phyloP scores from a whole-genome alignment of 306 rosid species.

The Hippophae gyantsensis region DNA sequence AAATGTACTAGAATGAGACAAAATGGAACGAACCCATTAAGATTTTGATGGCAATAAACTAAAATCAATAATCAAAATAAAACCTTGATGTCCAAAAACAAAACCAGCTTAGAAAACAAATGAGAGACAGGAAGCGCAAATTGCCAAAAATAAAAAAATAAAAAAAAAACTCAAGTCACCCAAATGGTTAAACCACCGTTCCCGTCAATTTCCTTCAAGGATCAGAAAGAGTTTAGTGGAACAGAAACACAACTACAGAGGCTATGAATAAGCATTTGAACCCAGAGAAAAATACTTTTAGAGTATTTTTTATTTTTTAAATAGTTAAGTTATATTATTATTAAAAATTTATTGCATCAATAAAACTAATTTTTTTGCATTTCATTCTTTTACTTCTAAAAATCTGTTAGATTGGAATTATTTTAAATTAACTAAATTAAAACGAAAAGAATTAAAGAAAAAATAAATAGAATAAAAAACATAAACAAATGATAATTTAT shows the following conservation, averaged over 20 bases:
- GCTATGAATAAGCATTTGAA: slow-evolving; percentile 7
- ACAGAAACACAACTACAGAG: slow-evolving; percentile 25
- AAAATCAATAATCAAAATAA: slow-evolving; percentile 9
- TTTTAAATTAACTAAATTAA: no score
- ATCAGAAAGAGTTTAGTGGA: slow-evolving; percentile 21
- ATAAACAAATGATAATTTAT: no score
- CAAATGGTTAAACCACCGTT: slow-evolving; percentile 18
- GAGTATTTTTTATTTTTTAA: no score
- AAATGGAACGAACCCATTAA: slow-evolving; percentile 13
- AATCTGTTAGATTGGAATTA: no score
- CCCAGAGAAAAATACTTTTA: no score
- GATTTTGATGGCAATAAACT: slow-evolving; percentile 17
- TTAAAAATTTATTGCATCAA: no score
- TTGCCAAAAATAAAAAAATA: slow-evolving; percentile 1
- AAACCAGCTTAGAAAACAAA: not conserved
- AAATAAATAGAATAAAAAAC: no score
- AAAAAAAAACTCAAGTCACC: slow-evolving; percentile 11
- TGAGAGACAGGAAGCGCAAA: slow-evolving; percentile 9
- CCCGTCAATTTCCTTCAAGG: slow-evolving; percentile 10
- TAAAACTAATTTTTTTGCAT: no score
- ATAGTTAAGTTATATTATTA: no score
- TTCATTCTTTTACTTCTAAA: no score
- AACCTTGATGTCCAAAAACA: slow-evolving; percentile 16
- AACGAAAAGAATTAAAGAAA: no score
- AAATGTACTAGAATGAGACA: slow-evolving; percentile 13